Conservation (phyloP, 805 yeast genomes). For the Kluyveromyces starmeri region DNA sequence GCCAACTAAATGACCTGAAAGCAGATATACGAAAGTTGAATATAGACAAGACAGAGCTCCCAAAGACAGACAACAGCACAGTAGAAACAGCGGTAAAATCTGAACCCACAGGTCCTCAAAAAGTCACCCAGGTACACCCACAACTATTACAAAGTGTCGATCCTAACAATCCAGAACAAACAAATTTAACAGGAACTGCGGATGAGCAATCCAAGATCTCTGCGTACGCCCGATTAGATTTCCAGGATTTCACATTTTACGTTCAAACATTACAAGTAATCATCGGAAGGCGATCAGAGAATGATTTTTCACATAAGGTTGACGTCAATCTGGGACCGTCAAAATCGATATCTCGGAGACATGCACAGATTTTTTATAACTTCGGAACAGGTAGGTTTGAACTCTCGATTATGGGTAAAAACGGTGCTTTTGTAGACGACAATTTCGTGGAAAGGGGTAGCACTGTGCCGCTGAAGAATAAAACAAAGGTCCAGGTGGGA, state of each 20-base stretch:
- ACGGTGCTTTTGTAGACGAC: constrained; percentile 95
- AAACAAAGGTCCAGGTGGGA: constrained; percentile 84
- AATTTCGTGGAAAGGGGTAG: constrained; percentile 81
- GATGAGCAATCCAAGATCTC: constrained; percentile 34
- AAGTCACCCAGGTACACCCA: constrained; percentile 1
- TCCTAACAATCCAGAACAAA: constrained; percentile 2
- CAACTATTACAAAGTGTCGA: neutral
- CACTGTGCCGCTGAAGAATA: constrained; percentile 79
- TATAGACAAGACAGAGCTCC: neutral
- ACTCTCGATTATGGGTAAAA: constrained; percentile 81
- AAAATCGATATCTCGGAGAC: constrained; percentile 87
- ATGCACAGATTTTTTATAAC: constrained; percentile 92
- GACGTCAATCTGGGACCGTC: constrained; percentile 91
- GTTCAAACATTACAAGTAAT: constrained; percentile 94
- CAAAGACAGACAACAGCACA: neutral
- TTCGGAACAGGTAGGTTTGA: constrained; percentile 95
- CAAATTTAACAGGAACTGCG: constrained; percentile 6
- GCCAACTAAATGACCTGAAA: constrained; percentile 4
- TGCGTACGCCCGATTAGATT: constrained; percentile 69
- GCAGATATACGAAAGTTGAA: constrained; percentile 3
- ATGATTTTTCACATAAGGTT: constrained; percentile 58
- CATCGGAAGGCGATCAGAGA: constrained; percentile 80
- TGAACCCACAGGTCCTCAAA: neutral
- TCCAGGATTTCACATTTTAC: constrained; percentile 86
- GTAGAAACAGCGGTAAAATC: neutral